Percentiles rank a stretch among this genome's conserved stretches.
Conservation (phyloP, 2,329 filamentous ascomycete genomes). For the Celoporthe dispersa region DNA sequence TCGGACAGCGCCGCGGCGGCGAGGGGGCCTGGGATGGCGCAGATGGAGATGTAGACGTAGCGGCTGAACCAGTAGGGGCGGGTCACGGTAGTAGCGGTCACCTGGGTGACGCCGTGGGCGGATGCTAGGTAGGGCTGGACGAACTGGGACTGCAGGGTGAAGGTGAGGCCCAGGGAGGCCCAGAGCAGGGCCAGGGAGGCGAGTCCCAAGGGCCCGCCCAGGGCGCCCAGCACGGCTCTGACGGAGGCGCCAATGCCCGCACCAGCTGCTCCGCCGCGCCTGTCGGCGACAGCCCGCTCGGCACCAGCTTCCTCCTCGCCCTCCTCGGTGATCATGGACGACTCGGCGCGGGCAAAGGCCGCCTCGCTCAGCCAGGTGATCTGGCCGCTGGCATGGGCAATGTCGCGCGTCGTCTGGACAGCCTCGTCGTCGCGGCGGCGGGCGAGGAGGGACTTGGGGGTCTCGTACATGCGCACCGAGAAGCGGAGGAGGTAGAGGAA, state of each 20-base stretch:
- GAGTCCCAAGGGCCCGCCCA: constrained; percentile 2
- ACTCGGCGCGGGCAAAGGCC: constrained; percentile 14
- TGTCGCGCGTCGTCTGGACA: constrained; percentile 15
- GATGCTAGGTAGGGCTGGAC: constrained; percentile 7
- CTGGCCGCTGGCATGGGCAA: constrained; percentile 2
- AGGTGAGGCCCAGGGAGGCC: constrained; percentile 11
- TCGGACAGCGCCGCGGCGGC: background rate
- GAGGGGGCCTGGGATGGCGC: constrained; percentile 13
- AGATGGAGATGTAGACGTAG: constrained; percentile 13
- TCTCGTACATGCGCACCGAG: constrained; percentile 15
- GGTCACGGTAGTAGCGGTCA: constrained; percentile 6
- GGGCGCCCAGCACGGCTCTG: background rate
- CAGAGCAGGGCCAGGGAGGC: constrained; percentile 9
- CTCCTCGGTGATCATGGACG: constrained; percentile 16
- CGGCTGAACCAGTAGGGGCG: constrained; percentile 15
- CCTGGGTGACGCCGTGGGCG: constrained; percentile 2
- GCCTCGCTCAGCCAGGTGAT: constrained; percentile 22
- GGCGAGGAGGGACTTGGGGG: constrained; percentile 18
- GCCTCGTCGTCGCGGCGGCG: constrained; percentile 17
- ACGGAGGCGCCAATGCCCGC: background rate
- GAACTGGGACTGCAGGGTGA: constrained; percentile 4
- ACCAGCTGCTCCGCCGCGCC: no score
- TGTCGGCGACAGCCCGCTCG: background rate
- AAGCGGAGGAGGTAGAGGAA: constrained; percentile 22
- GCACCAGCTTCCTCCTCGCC: background rate